phyloP scores from a whole-genome alignment of 2,329 filamentous ascomycete species.

The Fusarium sp. region DNA sequence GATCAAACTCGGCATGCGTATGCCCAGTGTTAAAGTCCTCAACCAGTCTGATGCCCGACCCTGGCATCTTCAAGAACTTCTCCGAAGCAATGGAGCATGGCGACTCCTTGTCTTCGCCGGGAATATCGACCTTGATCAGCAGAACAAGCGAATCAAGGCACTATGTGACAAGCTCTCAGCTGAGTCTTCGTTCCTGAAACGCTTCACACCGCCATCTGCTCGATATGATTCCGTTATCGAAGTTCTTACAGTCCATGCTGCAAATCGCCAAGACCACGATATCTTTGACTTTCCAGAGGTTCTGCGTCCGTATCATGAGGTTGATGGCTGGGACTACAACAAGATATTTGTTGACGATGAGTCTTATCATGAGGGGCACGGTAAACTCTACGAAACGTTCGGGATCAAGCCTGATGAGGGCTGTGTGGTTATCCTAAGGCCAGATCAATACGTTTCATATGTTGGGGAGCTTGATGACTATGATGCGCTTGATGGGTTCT shows the following conservation, averaged over 20 bases:
- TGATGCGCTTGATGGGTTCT: slow-evolving; percentile 1
- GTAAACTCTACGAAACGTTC: slow-evolving; percentile 66
- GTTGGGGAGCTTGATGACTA: slow-evolving; percentile 54
- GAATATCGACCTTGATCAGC: background rate
- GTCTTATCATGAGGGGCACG: slow-evolving; percentile 66
- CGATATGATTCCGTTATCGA: slow-evolving; percentile 61
- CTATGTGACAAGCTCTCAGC: slow-evolving; percentile 51
- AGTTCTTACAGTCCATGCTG: slow-evolving; percentile 70
- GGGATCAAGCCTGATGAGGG: slow-evolving; percentile 66
- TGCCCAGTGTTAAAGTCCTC: slow-evolving; percentile 69
- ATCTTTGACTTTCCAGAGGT: slow-evolving; percentile 56
- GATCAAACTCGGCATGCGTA: slow-evolving; percentile 65
- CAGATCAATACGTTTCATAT: slow-evolving; percentile 74
- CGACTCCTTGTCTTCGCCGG: slow-evolving; percentile 61
- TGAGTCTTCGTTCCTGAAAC: slow-evolving; percentile 20
- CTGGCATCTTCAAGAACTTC: slow-evolving; percentile 68
- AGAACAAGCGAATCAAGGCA: slow-evolving; percentile 22
- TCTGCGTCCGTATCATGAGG: slow-evolving; percentile 60
- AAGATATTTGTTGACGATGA: slow-evolving; percentile 68
- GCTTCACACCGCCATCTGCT: slow-evolving; percentile 7
- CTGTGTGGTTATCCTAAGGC: slow-evolving; percentile 70
- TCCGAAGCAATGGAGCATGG: slow-evolving; percentile 61
- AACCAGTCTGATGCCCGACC: slow-evolving; percentile 68
- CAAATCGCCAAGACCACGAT: slow-evolving; percentile 62
- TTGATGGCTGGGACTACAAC: slow-evolving; percentile 66